A percentile compares a stretch with the other conserved stretches of the same genome.
Evolutionary conservation across 2,329 filamentous ascomycete species (phyloP).

Genomic region (Cladosporium sp.): DNA sequence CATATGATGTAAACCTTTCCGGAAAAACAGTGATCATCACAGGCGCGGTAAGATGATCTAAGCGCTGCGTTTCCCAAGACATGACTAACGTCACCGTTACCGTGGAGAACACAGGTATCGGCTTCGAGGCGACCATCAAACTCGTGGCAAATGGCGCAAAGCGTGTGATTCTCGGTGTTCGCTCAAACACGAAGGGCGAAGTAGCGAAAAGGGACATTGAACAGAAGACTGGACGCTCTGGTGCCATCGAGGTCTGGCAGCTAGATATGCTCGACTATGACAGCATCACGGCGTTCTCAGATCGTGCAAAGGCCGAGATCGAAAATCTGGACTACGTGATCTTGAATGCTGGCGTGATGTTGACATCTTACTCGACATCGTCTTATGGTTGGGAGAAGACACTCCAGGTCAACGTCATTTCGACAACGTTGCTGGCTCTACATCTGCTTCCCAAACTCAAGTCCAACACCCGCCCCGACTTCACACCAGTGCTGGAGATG

Average conservation of each 20-base stretch:
- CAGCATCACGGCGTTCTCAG: conserved; percentile 34
- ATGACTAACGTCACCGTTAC: not conserved
- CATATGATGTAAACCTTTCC: not conserved
- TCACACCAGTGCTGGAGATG: conserved; percentile 19
- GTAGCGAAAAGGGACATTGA: conserved; percentile 40
- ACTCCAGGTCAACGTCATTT: conserved; percentile 56
- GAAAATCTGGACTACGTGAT: conserved; percentile 20
- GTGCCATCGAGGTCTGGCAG: conserved; percentile 42
- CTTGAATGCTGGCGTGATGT: conserved; percentile 37
- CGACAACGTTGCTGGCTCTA: conserved; percentile 52
- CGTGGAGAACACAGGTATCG: not conserved
- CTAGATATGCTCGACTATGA: conserved; percentile 41
- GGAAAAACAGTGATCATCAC: not conserved
- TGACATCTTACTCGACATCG: conserved; percentile 22
- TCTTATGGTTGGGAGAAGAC: conserved; percentile 39
- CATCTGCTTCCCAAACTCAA: conserved; percentile 19
- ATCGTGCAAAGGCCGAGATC: conserved; percentile 29
- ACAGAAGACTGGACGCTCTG: conserved; percentile 24
- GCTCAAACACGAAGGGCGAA: conserved; percentile 41
- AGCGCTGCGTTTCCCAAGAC: not conserved
- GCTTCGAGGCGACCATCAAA: not conserved
- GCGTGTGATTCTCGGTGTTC: conserved; percentile 44
- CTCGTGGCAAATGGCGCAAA: conserved; percentile 20
- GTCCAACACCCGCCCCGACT: conserved; percentile 11
- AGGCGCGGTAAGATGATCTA: not conserved